Conservation (phyloP, 768 basidiomycete genomes). For the Kondoa subrosea region DNA sequence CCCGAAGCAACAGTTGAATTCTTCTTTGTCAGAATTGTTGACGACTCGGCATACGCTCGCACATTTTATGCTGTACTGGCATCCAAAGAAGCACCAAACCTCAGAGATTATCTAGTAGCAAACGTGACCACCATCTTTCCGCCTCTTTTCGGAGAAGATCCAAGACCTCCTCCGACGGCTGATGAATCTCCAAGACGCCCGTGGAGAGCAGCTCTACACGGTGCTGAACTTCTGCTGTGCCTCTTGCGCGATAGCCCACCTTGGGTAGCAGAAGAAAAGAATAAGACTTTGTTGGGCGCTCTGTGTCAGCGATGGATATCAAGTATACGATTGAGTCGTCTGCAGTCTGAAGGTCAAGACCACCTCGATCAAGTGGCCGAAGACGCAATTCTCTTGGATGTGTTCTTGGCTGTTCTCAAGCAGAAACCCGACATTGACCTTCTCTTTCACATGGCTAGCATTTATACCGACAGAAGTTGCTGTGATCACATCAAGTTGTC, state of each 20-base stretch:
- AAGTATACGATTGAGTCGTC: constrained; percentile 20
- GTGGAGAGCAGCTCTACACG: constrained; percentile 40
- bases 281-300: constrained; percentile 40
- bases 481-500: constrained; percentile 63
- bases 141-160: constrained; percentile 31
- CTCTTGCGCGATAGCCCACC: constrained; percentile 47
- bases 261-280: constrained; percentile 57
- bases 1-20: constrained; percentile 68
- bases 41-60: constrained; percentile 43
- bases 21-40: constrained; percentile 60
- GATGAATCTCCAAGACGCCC: background rate
- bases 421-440: constrained; percentile 50
- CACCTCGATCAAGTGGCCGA: constrained; percentile 31
- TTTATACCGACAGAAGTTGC: constrained; percentile 62
- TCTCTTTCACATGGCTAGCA: constrained; percentile 65
- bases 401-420: constrained; percentile 53
- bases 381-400: constrained; percentile 47
- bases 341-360: constrained; percentile 20
- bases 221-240: constrained; percentile 60
- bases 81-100: constrained; percentile 57
- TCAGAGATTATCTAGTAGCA: constrained; percentile 33
- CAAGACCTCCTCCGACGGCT: constrained; percentile 5
- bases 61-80: constrained; percentile 25
- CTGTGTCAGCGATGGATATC: constrained; percentile 25
- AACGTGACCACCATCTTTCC: constrained; percentile 32